phyloP scores from a whole-genome alignment of 306 rosid species.

The Castanea mollissima region DNA sequence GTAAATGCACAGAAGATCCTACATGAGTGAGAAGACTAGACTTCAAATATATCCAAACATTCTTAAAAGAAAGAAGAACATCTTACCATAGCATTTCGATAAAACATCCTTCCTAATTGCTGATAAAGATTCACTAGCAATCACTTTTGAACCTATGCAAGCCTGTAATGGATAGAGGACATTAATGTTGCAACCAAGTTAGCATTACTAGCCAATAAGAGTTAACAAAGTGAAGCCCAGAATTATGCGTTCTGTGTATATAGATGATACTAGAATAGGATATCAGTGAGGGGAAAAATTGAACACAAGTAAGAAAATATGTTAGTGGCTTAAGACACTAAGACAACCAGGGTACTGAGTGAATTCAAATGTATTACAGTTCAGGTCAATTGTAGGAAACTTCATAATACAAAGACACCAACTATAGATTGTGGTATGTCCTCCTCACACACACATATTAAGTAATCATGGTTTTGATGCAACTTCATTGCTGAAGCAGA shows the following conservation, averaged over 20 bases:
- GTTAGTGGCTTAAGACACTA: background rate
- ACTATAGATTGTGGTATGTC: background rate
- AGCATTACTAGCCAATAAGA: constrained; percentile 16
- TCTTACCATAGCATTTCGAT: constrained; percentile 91
- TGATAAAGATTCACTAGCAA: constrained; percentile 87
- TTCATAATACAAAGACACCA: background rate
- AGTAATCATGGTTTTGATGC: background rate
- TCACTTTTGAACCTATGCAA: constrained; percentile 82
- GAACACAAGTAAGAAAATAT: background rate
- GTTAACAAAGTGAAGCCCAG: background rate
- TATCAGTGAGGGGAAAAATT: background rate
- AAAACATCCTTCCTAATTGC: constrained; percentile 93
- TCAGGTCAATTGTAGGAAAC: background rate
- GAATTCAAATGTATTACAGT: background rate
- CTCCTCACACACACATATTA: background rate
- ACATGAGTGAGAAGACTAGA: too few relatives aligned
- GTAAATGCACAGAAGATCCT: constrained; percentile 4
- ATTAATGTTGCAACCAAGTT: constrained; percentile 17
- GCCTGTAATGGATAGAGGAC: constrained; percentile 49
- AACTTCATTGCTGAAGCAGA: background rate
- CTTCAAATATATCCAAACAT: background rate
- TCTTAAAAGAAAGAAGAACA: constrained; percentile 5
- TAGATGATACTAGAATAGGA: background rate
- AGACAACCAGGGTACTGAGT: background rate
- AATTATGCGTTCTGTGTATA: background rate